These are phyloP conservation scores for Chlorella sorokiniana DNA, from an alignment of 139 green algal genomes.

Conservation along the genomic window DNA sequence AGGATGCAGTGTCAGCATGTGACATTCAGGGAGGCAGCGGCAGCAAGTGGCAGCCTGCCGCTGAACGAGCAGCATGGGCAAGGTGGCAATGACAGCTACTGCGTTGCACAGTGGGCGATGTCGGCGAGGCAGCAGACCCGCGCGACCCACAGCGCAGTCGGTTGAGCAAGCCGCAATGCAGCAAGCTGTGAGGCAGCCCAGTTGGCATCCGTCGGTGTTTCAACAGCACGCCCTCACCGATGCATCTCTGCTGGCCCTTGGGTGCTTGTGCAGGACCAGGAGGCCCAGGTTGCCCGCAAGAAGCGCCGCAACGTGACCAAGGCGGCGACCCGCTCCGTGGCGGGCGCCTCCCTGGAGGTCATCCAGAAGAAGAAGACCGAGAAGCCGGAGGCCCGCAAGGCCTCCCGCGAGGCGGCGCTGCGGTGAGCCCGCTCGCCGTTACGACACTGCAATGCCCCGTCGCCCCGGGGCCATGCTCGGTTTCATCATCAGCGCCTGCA, in stretches of 20 bases:
- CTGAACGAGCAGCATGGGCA: neutral
- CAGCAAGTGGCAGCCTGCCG: neutral
- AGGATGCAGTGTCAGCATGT: neutral
- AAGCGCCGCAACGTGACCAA: slow-evolving; percentile 81
- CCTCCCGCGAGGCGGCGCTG: slow-evolving; percentile 88
- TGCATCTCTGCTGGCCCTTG: neutral
- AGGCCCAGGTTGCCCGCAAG: slow-evolving; percentile 80
- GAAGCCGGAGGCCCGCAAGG: slow-evolving; percentile 90
- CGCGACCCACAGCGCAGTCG: neutral
- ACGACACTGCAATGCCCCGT: neutral
- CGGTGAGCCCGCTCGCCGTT: slow-evolving; percentile 43
- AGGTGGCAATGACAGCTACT: too few relatives aligned
- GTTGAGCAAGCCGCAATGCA: neutral
- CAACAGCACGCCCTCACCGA: too few relatives aligned
- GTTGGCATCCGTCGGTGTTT: neutral
- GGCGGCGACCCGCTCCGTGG: slow-evolving; percentile 78
- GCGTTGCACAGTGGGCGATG: too few relatives aligned
- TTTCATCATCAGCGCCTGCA: too few relatives aligned
- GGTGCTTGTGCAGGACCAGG: slow-evolving; percentile 57
- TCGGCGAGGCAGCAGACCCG: neutral
- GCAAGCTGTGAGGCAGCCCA: neutral
- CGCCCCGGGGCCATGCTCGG: too few relatives aligned
- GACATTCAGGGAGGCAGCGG: neutral
- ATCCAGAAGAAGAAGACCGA: slow-evolving; percentile 91
- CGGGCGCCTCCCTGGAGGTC: slow-evolving; percentile 88